A percentile compares a stretch with the other conserved stretches of the same genome.
These are phyloP conservation scores for Cryptosporidium canis DNA, from an alignment of 169 alveolate species.

Conservation along the genomic window DNA sequence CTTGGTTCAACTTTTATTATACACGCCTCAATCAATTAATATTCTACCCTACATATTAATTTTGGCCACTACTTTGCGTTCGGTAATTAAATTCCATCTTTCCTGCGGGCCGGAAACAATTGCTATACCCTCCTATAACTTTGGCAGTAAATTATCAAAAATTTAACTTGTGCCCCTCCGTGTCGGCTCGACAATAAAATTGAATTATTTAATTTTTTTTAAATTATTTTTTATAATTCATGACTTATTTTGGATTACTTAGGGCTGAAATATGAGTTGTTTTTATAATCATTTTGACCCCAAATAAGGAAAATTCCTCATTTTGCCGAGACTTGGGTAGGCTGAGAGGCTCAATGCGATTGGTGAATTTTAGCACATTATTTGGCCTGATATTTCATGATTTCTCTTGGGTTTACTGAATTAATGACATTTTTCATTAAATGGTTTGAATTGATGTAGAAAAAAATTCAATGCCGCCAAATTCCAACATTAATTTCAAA, in stretches of 20 bases:
- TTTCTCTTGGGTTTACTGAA: neutral
- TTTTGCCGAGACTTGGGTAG: neutral
- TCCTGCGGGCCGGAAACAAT: conserved; percentile 27
- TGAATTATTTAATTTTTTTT: neutral
- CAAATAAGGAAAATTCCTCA: no score
- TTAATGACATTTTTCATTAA: neutral
- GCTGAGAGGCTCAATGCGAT: neutral
- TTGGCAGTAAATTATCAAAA: conserved; percentile 17
- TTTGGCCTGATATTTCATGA: neutral
- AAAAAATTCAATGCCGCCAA: neutral
- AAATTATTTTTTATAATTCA: neutral
- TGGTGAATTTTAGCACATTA: no score
- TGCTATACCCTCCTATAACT: neutral
- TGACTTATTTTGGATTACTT: neutral
- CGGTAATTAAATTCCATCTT: conserved; percentile 12
- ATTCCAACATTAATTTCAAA: neutral
- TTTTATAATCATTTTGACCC: neutral
- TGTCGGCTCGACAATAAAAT: neutral
- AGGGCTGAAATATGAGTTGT: neutral
- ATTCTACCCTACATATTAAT: conserved; percentile 21
- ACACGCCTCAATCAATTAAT: neutral
- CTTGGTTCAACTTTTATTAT: conserved; percentile 9
- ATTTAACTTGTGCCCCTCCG: conserved; percentile 17
- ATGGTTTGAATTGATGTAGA: neutral
- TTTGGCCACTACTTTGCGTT: conserved; percentile 26